phyloP scores from a whole-genome alignment of 2,329 filamentous ascomycete species.

The Nothopassalora personata region DNA sequence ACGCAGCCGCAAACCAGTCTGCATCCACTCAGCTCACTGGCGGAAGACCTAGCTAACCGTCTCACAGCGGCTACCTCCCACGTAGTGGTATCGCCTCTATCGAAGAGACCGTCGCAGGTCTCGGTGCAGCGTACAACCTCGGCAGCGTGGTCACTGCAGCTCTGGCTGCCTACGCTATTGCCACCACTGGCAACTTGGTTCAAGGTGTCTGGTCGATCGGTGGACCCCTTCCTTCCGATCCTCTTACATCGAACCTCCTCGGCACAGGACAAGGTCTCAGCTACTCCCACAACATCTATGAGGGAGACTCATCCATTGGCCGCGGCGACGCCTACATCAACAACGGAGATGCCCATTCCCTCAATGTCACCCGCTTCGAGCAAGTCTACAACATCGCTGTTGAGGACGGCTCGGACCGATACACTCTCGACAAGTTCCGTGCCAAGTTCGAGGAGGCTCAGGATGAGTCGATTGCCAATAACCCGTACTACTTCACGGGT shows the following conservation, averaged over 20 bases:
- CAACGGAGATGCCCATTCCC: conserved; percentile 25
- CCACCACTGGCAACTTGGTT: conserved; percentile 27
- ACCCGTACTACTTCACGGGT: conserved; percentile 33
- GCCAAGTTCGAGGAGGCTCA: conserved; percentile 26
- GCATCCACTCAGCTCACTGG: background rate
- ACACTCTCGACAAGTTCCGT: conserved; percentile 23
- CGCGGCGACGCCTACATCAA: conserved; percentile 25
- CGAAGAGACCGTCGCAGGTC: conserved; percentile 24
- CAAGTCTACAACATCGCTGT: conserved; percentile 24
- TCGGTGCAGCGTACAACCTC: conserved; percentile 25
- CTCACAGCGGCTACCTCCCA: conserved; percentile 23
- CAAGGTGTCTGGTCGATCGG: conserved; percentile 30
- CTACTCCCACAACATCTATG: conserved; percentile 33
- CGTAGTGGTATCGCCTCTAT: conserved; percentile 30
- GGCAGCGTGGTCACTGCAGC: conserved; percentile 25
- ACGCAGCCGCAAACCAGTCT: conserved; percentile 17
- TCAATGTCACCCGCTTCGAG: conserved; percentile 24
- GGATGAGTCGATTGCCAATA: conserved; percentile 27
- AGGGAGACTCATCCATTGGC: conserved; percentile 27
- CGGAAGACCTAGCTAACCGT: background rate
- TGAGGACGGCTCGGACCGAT: conserved; percentile 15
- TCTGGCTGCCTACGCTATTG: conserved; percentile 31
- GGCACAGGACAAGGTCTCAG: conserved; percentile 23
- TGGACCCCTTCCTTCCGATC: conserved; percentile 17
- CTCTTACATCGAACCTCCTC: conserved; percentile 9